These are phyloP conservation scores for Purpureocillium lavendulum DNA, from an alignment of 2,329 filamentous ascomycete genomes.

Conservation along the genomic window DNA sequence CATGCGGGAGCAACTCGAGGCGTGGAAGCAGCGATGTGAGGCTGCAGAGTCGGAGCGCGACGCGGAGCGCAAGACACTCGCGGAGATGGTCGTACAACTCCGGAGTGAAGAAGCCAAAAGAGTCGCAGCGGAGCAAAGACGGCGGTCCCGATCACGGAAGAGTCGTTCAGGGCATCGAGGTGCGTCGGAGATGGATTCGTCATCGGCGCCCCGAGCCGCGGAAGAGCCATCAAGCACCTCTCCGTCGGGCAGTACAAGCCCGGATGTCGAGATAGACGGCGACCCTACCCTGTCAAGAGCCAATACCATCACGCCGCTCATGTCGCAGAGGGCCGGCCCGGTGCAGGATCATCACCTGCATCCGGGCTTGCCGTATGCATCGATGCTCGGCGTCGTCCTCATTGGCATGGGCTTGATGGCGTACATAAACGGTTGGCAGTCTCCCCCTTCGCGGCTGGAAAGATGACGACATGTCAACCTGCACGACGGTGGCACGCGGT, in stretches of 20 bases:
- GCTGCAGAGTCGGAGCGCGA: conserved; percentile 71
- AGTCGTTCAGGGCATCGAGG: conserved; percentile 4
- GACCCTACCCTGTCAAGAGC: conserved; percentile 36
- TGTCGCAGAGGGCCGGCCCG: conserved; percentile 28
- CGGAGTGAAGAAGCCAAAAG: conserved; percentile 54
- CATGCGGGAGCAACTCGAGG: conserved; percentile 71
- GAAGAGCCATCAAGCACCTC: too few relatives aligned
- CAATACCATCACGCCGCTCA: conserved; percentile 40
- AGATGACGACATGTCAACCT: conserved; percentile 13
- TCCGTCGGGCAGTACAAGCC: conserved; percentile 11
- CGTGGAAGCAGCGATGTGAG: conserved; percentile 70
- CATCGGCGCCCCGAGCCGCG: too few relatives aligned
- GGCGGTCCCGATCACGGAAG: conserved; percentile 25
- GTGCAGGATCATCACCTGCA: conserved; percentile 34
- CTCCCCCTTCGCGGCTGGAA: conserved; percentile 22
- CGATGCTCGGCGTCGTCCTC: conserved; percentile 74
- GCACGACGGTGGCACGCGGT: not conserved
- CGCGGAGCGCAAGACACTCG: conserved; percentile 63
- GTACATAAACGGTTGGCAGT: conserved; percentile 76
- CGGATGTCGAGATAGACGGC: conserved; percentile 26
- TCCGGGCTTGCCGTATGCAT: conserved; percentile 64
- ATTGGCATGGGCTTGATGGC: conserved; percentile 80
- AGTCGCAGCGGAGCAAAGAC: conserved; percentile 32
- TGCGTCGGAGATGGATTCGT: conserved; percentile 1
- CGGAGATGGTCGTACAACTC: conserved; percentile 82